These are phyloP conservation scores for Dactylonectria macrodidyma DNA, from an alignment of 2,329 filamentous ascomycete species.

Conservation along the genomic window DNA sequence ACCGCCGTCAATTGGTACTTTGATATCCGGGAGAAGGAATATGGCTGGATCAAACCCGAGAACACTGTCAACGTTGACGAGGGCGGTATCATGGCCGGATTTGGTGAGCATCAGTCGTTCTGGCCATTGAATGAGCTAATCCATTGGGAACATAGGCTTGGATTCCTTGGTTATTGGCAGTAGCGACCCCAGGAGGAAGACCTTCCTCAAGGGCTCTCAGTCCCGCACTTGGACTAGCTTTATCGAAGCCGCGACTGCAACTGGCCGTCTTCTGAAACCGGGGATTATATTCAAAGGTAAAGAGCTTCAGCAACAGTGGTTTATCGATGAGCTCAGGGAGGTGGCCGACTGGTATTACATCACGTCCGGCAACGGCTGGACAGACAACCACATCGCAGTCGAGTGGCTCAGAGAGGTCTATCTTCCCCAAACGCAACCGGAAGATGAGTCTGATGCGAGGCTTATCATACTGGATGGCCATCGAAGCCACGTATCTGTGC, in stretches of 20 bases:
- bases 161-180: neutral
- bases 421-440: neutral
- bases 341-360: neutral
- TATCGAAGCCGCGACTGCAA: too few species aligned
- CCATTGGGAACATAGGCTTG: neutral
- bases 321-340: slow-evolving; percentile 25
- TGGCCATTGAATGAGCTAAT: neutral
- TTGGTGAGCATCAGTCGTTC: too few species aligned
- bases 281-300: too few species aligned
- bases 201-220: neutral
- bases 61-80: too few species aligned
- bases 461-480: slow-evolving; percentile 20
- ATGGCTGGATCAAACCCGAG: too few species aligned
- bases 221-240: neutral
- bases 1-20: neutral
- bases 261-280: too few species aligned
- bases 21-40: neutral
- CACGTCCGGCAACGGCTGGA: too few species aligned
- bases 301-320: slow-evolving; percentile 26
- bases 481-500: slow-evolving; percentile 16
- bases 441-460: slow-evolving; percentile 8
- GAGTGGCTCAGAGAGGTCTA: too few species aligned
- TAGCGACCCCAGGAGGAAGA: neutral
- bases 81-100: too few species aligned
- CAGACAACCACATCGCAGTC: too few species aligned